A percentile compares a stretch with the other conserved stretches of the same genome.
phyloP scores from a whole-genome alignment of 768 basidiomycete genomes.

The Naematelia encephala region DNA sequence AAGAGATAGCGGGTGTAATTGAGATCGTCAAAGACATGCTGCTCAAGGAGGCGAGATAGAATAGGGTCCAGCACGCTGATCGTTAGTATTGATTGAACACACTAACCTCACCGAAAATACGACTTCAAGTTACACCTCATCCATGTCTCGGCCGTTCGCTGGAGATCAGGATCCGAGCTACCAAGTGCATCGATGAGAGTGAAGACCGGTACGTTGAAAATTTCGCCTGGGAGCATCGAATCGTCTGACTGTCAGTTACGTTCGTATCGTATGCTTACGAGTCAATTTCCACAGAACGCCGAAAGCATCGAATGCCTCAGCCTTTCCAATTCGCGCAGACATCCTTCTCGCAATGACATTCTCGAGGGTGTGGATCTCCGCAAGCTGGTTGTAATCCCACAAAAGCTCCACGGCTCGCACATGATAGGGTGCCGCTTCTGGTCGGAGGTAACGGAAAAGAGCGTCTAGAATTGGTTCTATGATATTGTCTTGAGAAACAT shows the following conservation, averaged over 20 bases:
- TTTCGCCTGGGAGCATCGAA: constrained; percentile 70
- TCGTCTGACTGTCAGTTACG: constrained; percentile 59
- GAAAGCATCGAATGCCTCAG: constrained; percentile 75
- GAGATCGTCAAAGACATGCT: constrained; percentile 52
- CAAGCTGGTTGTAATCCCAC: constrained; percentile 58
- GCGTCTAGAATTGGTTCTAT: constrained; percentile 44
- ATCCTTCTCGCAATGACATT: constrained; percentile 63
- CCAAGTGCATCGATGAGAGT: constrained; percentile 78
- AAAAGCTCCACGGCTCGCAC: constrained; percentile 73
- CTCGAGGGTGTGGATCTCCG: constrained; percentile 31
- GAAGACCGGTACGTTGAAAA: constrained; percentile 80
- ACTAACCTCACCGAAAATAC: constrained; percentile 69
- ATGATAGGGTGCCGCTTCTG: constrained; percentile 69
- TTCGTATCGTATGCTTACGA: constrained; percentile 55
- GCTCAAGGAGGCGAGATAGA: constrained; percentile 50
- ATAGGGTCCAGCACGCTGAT: constrained; percentile 84
- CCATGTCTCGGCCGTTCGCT: constrained; percentile 89
- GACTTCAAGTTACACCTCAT: constrained; percentile 91
- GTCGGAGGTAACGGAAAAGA: constrained; percentile 69
- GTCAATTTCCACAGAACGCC: constrained; percentile 87
- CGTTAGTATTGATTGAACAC: constrained; percentile 1
- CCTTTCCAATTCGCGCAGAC: constrained; percentile 56
- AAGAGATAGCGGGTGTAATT: constrained; percentile 67
- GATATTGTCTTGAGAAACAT: constrained; percentile 57
- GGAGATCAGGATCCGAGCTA: constrained; percentile 67